phyloP scores from a whole-genome alignment of 257 asterid genomes.

The Lycium ferocissimum region DNA sequence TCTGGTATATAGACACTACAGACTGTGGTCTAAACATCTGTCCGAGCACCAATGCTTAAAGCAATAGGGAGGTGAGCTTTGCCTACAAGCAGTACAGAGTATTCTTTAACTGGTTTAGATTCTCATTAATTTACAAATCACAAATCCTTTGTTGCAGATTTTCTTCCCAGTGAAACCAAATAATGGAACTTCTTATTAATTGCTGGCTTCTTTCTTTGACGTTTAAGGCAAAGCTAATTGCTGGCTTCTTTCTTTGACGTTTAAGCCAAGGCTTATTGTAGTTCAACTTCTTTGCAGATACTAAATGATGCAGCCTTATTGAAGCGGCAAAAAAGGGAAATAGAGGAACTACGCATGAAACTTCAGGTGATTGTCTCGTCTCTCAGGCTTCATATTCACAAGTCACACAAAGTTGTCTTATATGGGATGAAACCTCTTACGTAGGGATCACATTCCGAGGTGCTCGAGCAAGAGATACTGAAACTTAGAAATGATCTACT shows the following conservation, averaged over 20 bases:
- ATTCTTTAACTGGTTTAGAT: not conserved
- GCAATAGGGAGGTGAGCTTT: not conserved
- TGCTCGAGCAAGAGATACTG: conserved; percentile 90
- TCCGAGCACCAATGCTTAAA: not conserved
- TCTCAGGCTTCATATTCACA: conserved; percentile 5
- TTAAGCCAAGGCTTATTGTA: conserved; percentile 30
- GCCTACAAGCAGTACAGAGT: not conserved
- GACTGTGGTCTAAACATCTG: not conserved
- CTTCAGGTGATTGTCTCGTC: conserved; percentile 70
- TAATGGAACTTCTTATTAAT: not conserved
- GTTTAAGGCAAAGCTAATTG: conserved; percentile 30
- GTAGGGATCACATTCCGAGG: conserved; percentile 93
- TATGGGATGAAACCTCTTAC: conserved; percentile 21
- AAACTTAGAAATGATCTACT: conserved; percentile 94
- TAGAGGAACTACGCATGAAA: conserved; percentile 82
- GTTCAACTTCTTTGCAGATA: conserved; percentile 57
- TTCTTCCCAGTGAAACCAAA: conserved; percentile 15
- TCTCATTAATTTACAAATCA: not conserved
- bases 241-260: conserved; percentile 26
- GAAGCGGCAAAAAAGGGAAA: conserved; percentile 88
- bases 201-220: conserved; percentile 24
- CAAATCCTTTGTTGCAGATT: not conserved
- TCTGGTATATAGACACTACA: not conserved
- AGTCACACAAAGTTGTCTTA: not conserved
- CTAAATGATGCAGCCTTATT: conserved; percentile 93